phyloP scores from a whole-genome alignment of 108 stramenopile species.

The Cyclotella choctawhatcheeana region DNA sequence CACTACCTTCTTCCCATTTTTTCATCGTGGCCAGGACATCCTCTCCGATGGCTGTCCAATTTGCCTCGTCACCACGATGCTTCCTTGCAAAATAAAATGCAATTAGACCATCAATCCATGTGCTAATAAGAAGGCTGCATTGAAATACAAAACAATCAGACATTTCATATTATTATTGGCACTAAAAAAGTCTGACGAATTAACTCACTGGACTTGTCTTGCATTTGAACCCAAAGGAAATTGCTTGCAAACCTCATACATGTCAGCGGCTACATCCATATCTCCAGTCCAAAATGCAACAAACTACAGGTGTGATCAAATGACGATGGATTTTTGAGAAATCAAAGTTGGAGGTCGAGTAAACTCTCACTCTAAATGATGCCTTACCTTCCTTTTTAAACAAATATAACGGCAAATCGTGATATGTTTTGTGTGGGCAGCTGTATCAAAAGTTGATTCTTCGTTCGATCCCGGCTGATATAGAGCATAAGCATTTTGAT shows the following conservation, averaged over 20 bases:
- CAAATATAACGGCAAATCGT: slow-evolving; percentile 21
- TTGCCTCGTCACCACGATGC: slow-evolving; percentile 27
- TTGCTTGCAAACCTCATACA: slow-evolving; percentile 23
- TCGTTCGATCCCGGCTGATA: slow-evolving; percentile 17
- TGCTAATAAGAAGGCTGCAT: slow-evolving; percentile 20
- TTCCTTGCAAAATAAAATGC: slow-evolving; percentile 46
- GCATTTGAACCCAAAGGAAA: slow-evolving; percentile 24
- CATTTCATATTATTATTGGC: no score
- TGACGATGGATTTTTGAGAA: no score
- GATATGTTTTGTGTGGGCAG: slow-evolving; percentile 5
- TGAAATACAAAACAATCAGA: no score
- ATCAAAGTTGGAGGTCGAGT: no score
- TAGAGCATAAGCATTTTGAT: slow-evolving; percentile 22
- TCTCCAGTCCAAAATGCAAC: slow-evolving; percentile 38
- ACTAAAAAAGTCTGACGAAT: no score
- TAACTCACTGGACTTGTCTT: slow-evolving; percentile 24
- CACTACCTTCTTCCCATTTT: slow-evolving; percentile 36
- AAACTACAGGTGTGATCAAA: background rate
- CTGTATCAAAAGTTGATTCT: slow-evolving; percentile 21
- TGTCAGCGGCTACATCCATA: slow-evolving; percentile 30
- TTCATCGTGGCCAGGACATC: slow-evolving; percentile 17
- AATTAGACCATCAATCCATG: slow-evolving; percentile 55
- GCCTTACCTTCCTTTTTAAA: slow-evolving; percentile 15
- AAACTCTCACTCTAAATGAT: no score
- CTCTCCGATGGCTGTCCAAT: slow-evolving; percentile 28